Evolutionary conservation across 192 early-diverging fungal species (phyloP).

Genomic region (Ambispora gerdemannii): DNA sequence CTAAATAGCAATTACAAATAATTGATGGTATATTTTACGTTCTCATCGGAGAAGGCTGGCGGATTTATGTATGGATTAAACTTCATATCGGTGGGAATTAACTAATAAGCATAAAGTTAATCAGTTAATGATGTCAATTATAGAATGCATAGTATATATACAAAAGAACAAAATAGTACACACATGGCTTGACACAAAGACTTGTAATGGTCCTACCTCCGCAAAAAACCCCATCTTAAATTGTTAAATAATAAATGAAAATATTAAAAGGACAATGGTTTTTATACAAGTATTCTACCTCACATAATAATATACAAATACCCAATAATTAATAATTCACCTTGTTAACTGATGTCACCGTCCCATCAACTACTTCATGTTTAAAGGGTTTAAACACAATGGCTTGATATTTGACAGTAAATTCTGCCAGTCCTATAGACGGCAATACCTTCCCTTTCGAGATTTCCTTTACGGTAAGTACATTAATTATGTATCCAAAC

Average conservation of each 20-base stretch:
- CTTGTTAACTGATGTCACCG: conserved; percentile 86
- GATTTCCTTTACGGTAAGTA: conserved; percentile 76
- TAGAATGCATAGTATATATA: too few species aligned
- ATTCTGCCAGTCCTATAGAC: conserved; percentile 86
- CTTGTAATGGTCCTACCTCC: conserved; percentile 88
- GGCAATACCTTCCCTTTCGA: conserved; percentile 80
- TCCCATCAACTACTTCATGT: conserved; percentile 92
- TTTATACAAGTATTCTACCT: background rate
- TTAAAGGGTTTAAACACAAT: conserved; percentile 98
- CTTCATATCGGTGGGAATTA: conserved; percentile 85
- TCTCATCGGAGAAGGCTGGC: conserved; percentile 68
- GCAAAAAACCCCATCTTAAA: conserved; percentile 88
- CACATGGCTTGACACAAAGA: conserved; percentile 85
- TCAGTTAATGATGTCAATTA: too few species aligned
- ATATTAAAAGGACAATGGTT: background rate
- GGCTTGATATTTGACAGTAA: conserved; percentile 83
- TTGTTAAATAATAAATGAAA: background rate
- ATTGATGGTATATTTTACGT: conserved; percentile 45
- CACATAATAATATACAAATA: background rate
- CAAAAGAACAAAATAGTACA: conserved; percentile 11
- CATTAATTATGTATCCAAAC: conserved; percentile 89
- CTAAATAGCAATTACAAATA: background rate
- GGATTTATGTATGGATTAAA: conserved; percentile 88
- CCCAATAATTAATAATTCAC: conserved; percentile 37
- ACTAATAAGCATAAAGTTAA: conserved; percentile 40